phyloP scores from a whole-genome alignment of 805 yeast genomes.

The Candida xyloterini region DNA sequence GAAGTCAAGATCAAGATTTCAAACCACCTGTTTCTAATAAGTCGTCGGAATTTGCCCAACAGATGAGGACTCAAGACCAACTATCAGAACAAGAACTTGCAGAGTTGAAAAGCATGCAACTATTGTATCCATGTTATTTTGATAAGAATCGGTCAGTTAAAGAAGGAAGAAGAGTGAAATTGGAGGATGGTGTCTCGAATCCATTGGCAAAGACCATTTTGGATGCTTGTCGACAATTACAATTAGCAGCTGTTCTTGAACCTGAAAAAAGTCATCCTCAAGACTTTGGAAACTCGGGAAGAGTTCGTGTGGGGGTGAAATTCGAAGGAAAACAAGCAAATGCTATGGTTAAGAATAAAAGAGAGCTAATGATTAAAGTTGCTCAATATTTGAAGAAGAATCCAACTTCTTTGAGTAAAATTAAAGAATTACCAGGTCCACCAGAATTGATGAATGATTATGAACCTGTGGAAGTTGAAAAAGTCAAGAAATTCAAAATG shows the following conservation, averaged over 20 bases:
- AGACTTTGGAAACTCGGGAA: slow-evolving; percentile 97
- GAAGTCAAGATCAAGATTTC: slow-evolving; percentile 3
- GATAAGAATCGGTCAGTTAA: slow-evolving; percentile 70
- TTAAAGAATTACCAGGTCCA: slow-evolving; percentile 64
- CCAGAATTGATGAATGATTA: slow-evolving; percentile 52
- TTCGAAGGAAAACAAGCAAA: slow-evolving; percentile 41
- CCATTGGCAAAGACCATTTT: slow-evolving; percentile 83
- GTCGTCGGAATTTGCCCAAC: slow-evolving; percentile 13
- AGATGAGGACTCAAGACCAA: slow-evolving; percentile 16
- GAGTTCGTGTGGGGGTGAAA: slow-evolving; percentile 74
- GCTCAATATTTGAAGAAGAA: slow-evolving; percentile 58
- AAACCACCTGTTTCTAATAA: slow-evolving; percentile 2
- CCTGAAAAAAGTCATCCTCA: slow-evolving; percentile 91
- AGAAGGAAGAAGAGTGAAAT: slow-evolving; percentile 80
- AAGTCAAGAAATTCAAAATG: slow-evolving; percentile 84
- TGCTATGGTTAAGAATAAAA: slow-evolving; percentile 47
- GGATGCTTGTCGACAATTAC: slow-evolving; percentile 54
- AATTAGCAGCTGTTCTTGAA: slow-evolving; percentile 48
- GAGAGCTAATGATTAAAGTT: slow-evolving; percentile 60
- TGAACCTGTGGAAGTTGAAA: slow-evolving; percentile 60
- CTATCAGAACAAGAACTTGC: slow-evolving; percentile 56
- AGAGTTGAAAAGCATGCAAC: slow-evolving; percentile 65
- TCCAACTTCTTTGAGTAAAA: slow-evolving; percentile 66
- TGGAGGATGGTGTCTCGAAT: slow-evolving; percentile 69
- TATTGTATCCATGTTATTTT: slow-evolving; percentile 89